Conservation (phyloP, 1,284 basidiomycete species). For the Cutaneotrichosporon dermatis region DNA sequence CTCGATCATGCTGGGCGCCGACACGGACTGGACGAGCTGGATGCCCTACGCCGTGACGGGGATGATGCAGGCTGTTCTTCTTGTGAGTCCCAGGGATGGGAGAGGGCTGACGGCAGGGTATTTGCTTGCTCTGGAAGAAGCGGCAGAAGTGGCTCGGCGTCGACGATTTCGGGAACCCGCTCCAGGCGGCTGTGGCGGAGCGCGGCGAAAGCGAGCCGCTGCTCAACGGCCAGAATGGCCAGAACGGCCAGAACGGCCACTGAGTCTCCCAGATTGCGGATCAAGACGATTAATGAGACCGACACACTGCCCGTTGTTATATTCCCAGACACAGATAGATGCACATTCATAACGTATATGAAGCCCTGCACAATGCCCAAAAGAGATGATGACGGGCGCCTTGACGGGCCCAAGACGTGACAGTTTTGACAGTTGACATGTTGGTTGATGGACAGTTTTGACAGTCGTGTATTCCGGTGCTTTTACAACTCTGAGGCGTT, state of each 20-base stretch:
- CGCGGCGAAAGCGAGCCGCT: neutral
- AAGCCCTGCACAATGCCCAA: too few species aligned
- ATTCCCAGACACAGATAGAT: too few species aligned
- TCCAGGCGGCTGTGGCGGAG: constrained; percentile 3
- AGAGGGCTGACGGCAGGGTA: constrained; percentile 44
- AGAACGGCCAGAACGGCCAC: constrained; percentile 42
- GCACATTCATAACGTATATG: too few species aligned
- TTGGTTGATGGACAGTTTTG: neutral
- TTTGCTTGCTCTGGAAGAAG: constrained; percentile 75
- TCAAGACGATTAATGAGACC: too few species aligned
- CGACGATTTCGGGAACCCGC: constrained; percentile 82
- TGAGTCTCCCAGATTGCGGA: too few species aligned
- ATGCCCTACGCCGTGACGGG: constrained; percentile 80
- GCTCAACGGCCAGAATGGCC: constrained; percentile 57
- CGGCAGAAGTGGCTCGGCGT: constrained; percentile 72
- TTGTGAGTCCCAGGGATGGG: constrained; percentile 53
- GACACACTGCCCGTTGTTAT: too few species aligned
- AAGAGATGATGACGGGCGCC: too few species aligned
- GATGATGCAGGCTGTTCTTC: constrained; percentile 73
- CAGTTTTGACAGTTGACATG: neutral
- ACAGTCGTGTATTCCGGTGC: neutral
- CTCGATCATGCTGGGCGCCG: constrained; percentile 70
- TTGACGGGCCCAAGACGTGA: too few species aligned
- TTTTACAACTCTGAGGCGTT: neutral
- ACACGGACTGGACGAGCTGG: constrained; percentile 87